phyloP scores from a whole-genome alignment of 2,329 filamentous ascomycete genomes.

The Calonectria pauciramosa region DNA sequence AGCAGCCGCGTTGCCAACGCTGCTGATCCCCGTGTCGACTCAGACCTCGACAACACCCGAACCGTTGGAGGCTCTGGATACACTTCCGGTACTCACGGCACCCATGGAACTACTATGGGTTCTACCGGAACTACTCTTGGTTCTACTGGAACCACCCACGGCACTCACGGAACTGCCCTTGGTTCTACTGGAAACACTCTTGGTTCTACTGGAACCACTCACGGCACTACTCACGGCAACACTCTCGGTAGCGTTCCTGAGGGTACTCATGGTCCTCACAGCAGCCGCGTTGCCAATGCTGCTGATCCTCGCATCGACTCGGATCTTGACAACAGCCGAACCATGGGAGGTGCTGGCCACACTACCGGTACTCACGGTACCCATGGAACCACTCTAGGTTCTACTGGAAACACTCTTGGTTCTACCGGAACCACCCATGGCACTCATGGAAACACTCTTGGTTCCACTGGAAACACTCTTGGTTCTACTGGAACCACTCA shows the following conservation, averaged over 20 bases:
- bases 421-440: slow-evolving; percentile 16
- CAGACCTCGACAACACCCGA: slow-evolving; percentile 59
- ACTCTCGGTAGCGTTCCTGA: slow-evolving; percentile 33
- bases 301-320: slow-evolving; percentile 67
- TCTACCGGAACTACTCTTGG: slow-evolving; percentile 28
- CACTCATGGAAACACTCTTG: not conserved
- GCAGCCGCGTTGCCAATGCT: slow-evolving; percentile 62
- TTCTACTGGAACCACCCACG: slow-evolving; percentile 30
- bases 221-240: not conserved
- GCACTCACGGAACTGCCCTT: slow-evolving; percentile 12
- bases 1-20: slow-evolving; percentile 62
- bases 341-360: slow-evolving; percentile 40
- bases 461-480: too few species aligned
- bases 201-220: not conserved
- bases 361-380: slow-evolving; percentile 33
- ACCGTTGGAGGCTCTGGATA: slow-evolving; percentile 43
- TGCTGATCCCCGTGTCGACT: slow-evolving; percentile 66
- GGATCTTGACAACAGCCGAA: slow-evolving; percentile 58
- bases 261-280: slow-evolving; percentile 58
- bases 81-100: slow-evolving; percentile 26
- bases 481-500: not conserved
- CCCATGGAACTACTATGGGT: slow-evolving; percentile 36
- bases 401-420: slow-evolving; percentile 28
- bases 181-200: not conserved
- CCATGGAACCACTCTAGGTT: slow-evolving; percentile 32